Evolutionary conservation across 2,329 filamentous ascomycete species (phyloP), one percentile per base, ranked within the genome.

Genomic region (Stagonosporopsis rhizophila): DNA sequence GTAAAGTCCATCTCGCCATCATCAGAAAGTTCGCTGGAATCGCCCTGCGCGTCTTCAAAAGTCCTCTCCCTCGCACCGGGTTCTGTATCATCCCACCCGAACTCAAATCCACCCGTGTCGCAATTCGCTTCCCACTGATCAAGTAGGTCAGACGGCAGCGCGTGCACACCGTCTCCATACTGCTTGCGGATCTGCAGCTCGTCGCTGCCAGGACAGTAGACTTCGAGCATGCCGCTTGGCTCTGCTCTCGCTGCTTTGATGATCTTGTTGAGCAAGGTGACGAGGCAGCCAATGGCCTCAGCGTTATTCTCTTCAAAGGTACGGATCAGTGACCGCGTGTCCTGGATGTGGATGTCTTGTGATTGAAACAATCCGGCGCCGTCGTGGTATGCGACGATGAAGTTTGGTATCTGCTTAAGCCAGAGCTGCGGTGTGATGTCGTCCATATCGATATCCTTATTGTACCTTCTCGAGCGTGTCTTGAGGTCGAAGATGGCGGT

Each of bases 401-500:
- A 81, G 51, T 80, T 82, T 0, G 80, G 77, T 23, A 81, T 80
- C 59, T 85, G 83, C 20, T 76, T 71, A 14, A 82, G 38, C 82
- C 82, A 86, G 6, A 85, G 72, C 5, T 77, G 72, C 4, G 77
- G 78, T 17, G 81, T 61, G 46, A 81, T 71, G 14, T 80, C 76
- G 3, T 52, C 55, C 52, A 83, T 72, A 9, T 80, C 60, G 23
- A 73, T 72, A 0, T 69, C 38, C 22, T 60, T 67, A 12, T 58
- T 65, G 32, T 73, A 72, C 11, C 62, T 68, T 38, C 64, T 59
- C 1, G 77, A 76, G 22, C 82, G 77, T 1, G 83, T 85, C 58
- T 85, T 85, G 35, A 84, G 65, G 56, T 84, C 82, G 62, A 84
- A 82, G 3, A 83, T 70, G n/a, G 78, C 74, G 17, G 64, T 41